These are phyloP conservation scores for Avena eriantha DNA, from an alignment of 176 grass and related monocot genomes.

Conservation along the genomic window DNA sequence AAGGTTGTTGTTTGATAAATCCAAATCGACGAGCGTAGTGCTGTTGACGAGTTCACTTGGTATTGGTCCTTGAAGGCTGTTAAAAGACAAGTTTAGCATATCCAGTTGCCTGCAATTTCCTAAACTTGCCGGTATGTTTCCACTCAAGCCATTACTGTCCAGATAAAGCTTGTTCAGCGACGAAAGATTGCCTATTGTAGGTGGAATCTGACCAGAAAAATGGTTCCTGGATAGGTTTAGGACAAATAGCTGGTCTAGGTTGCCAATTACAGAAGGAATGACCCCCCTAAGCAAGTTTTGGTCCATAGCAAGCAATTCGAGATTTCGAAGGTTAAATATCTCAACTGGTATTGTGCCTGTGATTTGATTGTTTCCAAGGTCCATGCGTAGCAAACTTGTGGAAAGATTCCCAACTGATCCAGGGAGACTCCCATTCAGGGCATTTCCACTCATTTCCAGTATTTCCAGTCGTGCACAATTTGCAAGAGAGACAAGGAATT, in stretches of 20 bases:
- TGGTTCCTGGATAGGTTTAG: constrained; percentile 40
- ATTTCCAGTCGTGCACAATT: neutral
- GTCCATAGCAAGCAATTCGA: constrained; percentile 30
- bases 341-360: constrained; percentile 27
- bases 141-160: constrained; percentile 18
- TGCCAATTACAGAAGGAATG: constrained; percentile 45
- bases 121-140: constrained; percentile 18
- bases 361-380: constrained; percentile 22
- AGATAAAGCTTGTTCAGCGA: constrained; percentile 32
- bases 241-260: neutral
- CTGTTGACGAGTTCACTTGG: neutral
- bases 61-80: neutral
- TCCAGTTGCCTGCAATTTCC: neutral
- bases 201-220: constrained; percentile 49
- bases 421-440: neutral
- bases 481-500: constrained; percentile 21
- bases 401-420: constrained; percentile 43
- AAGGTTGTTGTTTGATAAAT: neutral
- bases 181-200: constrained; percentile 38
- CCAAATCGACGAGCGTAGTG: neutral
- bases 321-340: constrained; percentile 36
- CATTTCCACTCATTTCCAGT: neutral
- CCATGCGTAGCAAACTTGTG: neutral
- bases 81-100: neutral
- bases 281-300: constrained; percentile 40